These are phyloP conservation scores for Pelargonium myrrhifolium DNA, from an alignment of 441 rosid genomes.

Conservation along the genomic window DNA sequence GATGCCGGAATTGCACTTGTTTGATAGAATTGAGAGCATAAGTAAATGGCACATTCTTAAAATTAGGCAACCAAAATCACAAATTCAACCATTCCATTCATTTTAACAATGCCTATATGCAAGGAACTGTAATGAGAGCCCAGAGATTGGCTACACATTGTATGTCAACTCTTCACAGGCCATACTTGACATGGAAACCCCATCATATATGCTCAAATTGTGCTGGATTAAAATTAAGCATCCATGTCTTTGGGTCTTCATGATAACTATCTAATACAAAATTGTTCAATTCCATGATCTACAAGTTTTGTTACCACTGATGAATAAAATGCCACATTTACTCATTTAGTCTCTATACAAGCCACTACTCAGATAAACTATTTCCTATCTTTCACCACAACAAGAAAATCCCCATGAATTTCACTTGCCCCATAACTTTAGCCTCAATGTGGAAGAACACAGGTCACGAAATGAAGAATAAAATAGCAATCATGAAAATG, in stretches of 20 bases:
- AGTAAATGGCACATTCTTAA: neutral
- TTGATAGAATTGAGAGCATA: constrained; percentile 8
- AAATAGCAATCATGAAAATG: neutral
- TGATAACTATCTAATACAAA: neutral
- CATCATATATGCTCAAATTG: neutral
- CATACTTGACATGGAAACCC: too few species aligned
- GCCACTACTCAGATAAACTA: neutral
- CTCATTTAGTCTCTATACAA: neutral
- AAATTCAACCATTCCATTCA: neutral
- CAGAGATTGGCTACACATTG: neutral
- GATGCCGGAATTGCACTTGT: constrained; percentile 36
- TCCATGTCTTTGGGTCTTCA: neutral
- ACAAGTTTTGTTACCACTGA: neutral
- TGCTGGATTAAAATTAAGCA: neutral
- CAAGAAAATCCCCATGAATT: neutral
- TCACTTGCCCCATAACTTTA: neutral
- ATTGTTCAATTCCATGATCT: neutral
- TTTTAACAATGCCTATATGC: neutral
- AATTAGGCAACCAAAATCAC: neutral
- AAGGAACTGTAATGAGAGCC: neutral
- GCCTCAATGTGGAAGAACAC: neutral
- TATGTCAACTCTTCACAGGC: too few species aligned
- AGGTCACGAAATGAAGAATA: neutral
- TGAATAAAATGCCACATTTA: neutral
- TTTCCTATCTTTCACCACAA: neutral